These are phyloP conservation scores for Aspergillus sclerotialis DNA, from an alignment of 2,329 filamentous ascomycete genomes.

Conservation along the genomic window DNA sequence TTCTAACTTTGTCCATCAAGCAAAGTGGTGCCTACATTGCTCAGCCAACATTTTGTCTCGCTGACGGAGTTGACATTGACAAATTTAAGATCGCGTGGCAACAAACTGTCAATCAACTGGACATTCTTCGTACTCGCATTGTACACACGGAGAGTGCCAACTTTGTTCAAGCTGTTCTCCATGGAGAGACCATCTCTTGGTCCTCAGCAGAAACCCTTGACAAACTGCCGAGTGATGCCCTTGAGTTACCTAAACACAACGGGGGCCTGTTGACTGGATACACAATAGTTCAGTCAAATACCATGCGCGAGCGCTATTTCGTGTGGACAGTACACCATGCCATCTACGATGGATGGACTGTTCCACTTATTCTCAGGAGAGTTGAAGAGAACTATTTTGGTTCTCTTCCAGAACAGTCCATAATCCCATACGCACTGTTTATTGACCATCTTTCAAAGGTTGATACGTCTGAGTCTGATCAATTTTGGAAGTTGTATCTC, in stretches of 20 bases:
- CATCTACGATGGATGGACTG: background rate
- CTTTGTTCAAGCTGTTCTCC: slow-evolving; percentile 36
- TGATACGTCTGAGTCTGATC: slow-evolving; percentile 20
- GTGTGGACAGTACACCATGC: slow-evolving; percentile 1
- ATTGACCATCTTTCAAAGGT: slow-evolving; percentile 23
- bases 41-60: slow-evolving; percentile 37
- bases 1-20: slow-evolving; percentile 43
- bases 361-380: background rate
- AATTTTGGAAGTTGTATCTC: slow-evolving; percentile 27
- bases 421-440: slow-evolving; percentile 22
- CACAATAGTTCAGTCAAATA: slow-evolving; percentile 24
- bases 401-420: slow-evolving; percentile 4
- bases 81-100: slow-evolving; percentile 44
- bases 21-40: slow-evolving; percentile 44
- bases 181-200: slow-evolving; percentile 30
- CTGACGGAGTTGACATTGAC: slow-evolving; percentile 29
- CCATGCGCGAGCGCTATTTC: background rate
- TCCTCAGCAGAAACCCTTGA: slow-evolving; percentile 19
- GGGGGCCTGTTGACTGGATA: slow-evolving; percentile 29
- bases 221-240: slow-evolving; percentile 15
- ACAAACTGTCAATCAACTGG: slow-evolving; percentile 35
- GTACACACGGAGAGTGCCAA: slow-evolving; percentile 31
- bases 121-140: slow-evolving; percentile 45
- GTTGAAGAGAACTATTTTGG: background rate
- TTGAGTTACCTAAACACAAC: slow-evolving; percentile 25